These are phyloP conservation scores for Termitomyces sp. DNA, from an alignment of 768 basidiomycete genomes.

Conservation along the genomic window DNA sequence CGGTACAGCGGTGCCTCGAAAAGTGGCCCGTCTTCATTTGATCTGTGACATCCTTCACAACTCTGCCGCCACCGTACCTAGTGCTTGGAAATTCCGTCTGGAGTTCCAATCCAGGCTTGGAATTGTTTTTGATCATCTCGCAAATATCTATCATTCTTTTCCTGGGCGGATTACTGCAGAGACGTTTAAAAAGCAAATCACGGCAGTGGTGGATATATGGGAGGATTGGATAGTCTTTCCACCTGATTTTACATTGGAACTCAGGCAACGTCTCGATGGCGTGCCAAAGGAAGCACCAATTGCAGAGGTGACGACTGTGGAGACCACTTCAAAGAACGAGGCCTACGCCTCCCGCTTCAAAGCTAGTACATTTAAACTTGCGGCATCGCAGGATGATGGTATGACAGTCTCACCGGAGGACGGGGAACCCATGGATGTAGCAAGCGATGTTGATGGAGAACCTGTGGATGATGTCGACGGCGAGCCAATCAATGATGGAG, in stretches of 20 bases:
- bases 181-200: conserved; percentile 91
- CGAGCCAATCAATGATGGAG: conserved; percentile 31
- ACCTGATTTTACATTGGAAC: conserved; percentile 73
- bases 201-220: conserved; percentile 89
- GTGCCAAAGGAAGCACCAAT: conserved; percentile 22
- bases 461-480: conserved; percentile 46
- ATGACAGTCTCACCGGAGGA: conserved; percentile 18
- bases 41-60: conserved; percentile 99
- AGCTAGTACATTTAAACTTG: conserved; percentile 70
- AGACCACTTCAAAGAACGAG: conserved; percentile 19
- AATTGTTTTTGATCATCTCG: conserved; percentile 94
- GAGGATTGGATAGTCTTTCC: conserved; percentile 98
- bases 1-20: conserved; percentile 94
- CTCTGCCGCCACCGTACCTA: conserved; percentile 87
- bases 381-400: conserved; percentile 28
- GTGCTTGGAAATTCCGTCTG: conserved; percentile 96
- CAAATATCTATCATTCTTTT: conserved; percentile 91
- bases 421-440: conserved; percentile 24
- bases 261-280: conserved; percentile 74
- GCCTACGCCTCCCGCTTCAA: conserved; percentile 64
- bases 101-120: conserved; percentile 89
- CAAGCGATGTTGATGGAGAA: conserved; percentile 34
- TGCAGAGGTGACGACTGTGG: conserved; percentile 22
- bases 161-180: conserved; percentile 96
- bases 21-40: conserved; percentile 90